These are phyloP conservation scores for Penicillium subrubescens DNA, from an alignment of 495 filamentous ascomycete species.

Conservation along the genomic window DNA sequence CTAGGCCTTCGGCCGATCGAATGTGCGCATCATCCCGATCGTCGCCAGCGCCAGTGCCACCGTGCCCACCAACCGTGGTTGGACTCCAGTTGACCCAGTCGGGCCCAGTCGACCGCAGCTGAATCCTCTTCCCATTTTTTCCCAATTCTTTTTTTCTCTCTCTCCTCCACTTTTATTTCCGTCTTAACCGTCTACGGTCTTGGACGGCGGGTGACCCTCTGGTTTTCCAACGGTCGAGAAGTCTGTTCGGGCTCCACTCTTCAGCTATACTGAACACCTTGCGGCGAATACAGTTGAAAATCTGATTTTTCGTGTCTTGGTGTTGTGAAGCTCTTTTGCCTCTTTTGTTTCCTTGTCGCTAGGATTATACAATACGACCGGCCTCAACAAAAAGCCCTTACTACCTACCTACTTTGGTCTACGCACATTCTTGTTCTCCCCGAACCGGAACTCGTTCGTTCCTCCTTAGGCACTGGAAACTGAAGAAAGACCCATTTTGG, in stretches of 20 bases:
- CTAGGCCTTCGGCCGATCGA: slow-evolving; percentile 13
- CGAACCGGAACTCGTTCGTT: neutral
- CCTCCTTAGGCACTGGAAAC: neutral
- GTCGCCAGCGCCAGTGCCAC: slow-evolving; percentile 21
- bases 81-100: slow-evolving; percentile 16
- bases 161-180: slow-evolving; percentile 15
- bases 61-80: slow-evolving; percentile 41
- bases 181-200: slow-evolving; percentile 20
- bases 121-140: slow-evolving; percentile 16
- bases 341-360: neutral
- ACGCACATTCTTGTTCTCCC: neutral
- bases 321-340: neutral
- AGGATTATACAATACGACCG: neutral
- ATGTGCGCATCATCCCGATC: slow-evolving; percentile 43
- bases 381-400: neutral
- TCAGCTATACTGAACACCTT: slow-evolving; percentile 15
- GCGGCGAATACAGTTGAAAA: neutral
- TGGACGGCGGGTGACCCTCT: slow-evolving; percentile 8
- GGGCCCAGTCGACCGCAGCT: slow-evolving; percentile 16
- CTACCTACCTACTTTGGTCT: neutral
- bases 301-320: neutral
- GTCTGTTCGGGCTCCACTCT: slow-evolving; percentile 16
- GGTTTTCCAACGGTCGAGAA: slow-evolving; percentile 19
- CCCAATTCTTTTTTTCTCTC: neutral
- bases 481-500: neutral